phyloP scores from a whole-genome alignment of 169 alveolate genomes.

The Blepharisma undulans region DNA sequence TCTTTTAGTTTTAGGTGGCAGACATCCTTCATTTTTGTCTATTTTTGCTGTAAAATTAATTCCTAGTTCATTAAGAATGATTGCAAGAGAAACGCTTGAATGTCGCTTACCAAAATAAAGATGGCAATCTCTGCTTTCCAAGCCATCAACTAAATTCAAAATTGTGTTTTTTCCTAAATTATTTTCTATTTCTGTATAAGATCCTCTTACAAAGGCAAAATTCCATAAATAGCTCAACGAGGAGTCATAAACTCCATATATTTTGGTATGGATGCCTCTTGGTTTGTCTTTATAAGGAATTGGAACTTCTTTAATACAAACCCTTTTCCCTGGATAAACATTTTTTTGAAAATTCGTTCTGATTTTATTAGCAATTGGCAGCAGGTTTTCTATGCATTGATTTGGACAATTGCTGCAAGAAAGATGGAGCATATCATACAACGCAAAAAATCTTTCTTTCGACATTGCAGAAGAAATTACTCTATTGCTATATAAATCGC shows the following conservation, averaged over 20 bases:
- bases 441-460: background rate
- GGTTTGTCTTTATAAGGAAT: background rate
- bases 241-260: background rate
- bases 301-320: background rate
- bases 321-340: background rate
- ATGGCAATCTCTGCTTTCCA: background rate
- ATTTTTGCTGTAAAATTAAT: background rate
- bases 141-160: background rate
- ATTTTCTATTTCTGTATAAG: background rate
- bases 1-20: background rate
- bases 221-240: background rate
- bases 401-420: background rate
- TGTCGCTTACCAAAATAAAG: background rate
- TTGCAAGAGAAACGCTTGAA: background rate
- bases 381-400: background rate
- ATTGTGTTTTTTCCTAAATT: background rate
- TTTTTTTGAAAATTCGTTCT: background rate
- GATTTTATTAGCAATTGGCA: background rate
- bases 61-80: background rate
- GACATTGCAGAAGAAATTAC: background rate
- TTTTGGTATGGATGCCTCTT: background rate
- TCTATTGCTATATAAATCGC: background rate
- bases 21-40: background rate
- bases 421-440: background rate
- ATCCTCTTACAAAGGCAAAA: background rate